Conservation (phyloP, 495 filamentous ascomycete genomes). For the Penicillium paradoxum region DNA sequence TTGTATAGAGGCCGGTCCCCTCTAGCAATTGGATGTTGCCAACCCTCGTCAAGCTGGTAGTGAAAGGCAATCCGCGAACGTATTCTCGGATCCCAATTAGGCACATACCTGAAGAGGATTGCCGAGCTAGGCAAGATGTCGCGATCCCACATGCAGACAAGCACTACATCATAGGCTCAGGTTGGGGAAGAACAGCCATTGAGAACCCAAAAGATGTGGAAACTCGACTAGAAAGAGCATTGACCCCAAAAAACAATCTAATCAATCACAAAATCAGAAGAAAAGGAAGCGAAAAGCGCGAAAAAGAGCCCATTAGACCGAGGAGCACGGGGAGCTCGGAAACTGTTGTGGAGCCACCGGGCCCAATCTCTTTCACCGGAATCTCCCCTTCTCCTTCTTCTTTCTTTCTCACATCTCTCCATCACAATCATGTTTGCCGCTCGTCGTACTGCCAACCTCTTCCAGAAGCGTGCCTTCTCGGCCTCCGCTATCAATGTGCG, state of each 20-base stretch:
- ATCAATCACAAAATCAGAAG: too few relatives aligned
- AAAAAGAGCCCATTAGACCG: neutral
- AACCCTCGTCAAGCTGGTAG: neutral
- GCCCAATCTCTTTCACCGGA: constrained; percentile 23
- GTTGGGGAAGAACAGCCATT: too few relatives aligned
- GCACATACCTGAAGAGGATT: neutral
- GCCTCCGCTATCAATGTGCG: constrained; percentile 83
- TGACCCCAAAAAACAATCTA: too few relatives aligned
- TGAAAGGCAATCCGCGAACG: neutral
- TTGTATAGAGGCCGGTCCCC: neutral
- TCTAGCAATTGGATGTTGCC: neutral
- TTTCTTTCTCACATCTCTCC: constrained; percentile 16
- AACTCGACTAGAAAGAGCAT: too few relatives aligned
- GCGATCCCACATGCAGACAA: neutral
- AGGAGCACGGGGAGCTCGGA: constrained; percentile 22
- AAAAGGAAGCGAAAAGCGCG: neutral
- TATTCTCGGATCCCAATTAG: neutral
- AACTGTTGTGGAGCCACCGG: constrained; percentile 15
- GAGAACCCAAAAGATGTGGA: too few relatives aligned
- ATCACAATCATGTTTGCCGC: constrained; percentile 63
- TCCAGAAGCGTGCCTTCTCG: constrained; percentile 91
- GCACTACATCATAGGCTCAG: neutral
- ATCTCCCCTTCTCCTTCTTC: constrained; percentile 12
- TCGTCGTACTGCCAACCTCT: constrained; percentile 62
- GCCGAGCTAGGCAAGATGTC: neutral